Evolutionary conservation across 2,329 filamentous ascomycete species (phyloP), one percentile per base, ranked within the genome.

Genomic region (Fusarium tuaranense): DNA sequence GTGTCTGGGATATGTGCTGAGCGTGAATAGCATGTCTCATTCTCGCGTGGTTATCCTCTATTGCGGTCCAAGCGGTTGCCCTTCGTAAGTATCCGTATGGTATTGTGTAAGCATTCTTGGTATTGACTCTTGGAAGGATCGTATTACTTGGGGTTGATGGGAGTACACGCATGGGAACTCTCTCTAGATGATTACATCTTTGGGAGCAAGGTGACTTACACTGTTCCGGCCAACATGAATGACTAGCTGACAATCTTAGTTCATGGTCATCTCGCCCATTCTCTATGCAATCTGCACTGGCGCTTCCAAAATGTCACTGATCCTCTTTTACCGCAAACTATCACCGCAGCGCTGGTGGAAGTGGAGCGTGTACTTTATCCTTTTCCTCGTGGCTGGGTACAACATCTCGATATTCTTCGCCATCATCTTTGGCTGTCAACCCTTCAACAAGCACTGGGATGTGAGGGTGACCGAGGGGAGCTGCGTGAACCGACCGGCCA

Each of bases 401-500:
- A 82, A 81, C 14, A 68, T 79, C 20, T 78, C 73, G 39, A 80
- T 84, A 41, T 78, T 82, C 22, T 76, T 85, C 14, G 73, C 80
- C 22, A 75, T 84, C 38, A 62, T 83, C 7, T 83, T 86, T 46
- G 82, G 83, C 1, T 86, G 85, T 67, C 72, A 63, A 0, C 84
- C 84, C 0, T 67, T 85, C n/a, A 61, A 73, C 7, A 75, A 70
- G 1, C 69, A 70, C 10, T 86, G 81, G 78, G 78, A 84, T 32
- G 59, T 78, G 16, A 72, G 65, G 6, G 71, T 81, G 7, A 53
- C 63, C 2, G 79, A 58, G 72, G 86, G 71, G 59, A 78, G 62
- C n/a, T 89, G 87, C 68, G 81, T 89, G 41, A 78, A 87, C 64
- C 59, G 73, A 9, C 59, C 75, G 7, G 72, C 68, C 0, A 63